Base-by-base conservation (phyloP, 352 stramenopile genomes). In the Globisporangium irregulare region DNA sequence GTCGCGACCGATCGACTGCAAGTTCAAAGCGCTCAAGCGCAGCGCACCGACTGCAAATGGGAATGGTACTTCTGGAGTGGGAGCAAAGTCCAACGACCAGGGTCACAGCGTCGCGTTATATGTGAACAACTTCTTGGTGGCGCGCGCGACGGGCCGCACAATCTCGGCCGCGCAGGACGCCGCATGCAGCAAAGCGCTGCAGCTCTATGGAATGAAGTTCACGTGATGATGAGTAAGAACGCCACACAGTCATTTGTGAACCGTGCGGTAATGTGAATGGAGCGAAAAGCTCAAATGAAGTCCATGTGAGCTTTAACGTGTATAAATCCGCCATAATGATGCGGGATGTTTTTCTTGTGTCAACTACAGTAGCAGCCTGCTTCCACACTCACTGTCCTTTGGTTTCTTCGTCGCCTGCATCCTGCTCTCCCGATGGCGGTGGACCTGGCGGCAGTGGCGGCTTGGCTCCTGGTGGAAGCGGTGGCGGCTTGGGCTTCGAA, bases 121-220 rank as follows among this genome's bases (percentile, higher is more conserved):
- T 55, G 80, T 96, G 41, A 89, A 94, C 68, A 72, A 75, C 29
- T 86, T 78, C 48, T 73, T 86, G 32, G 81, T 93, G 1, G 69
- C 86, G 22, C 81, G 87, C 46, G 86, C 75, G 3, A 74, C 75
- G 65, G 88, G 84, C 8, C 81, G 83, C 22, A 92, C 88, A 1
- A 90, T 94, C 63, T 41, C 74, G 14, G 80, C 88, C 22, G 88
- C 88, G 7, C 81, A 91, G 72, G 84, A 94, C 36, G 80, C 78
- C 1, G 88, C 88, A 14, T 94, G 85, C 65, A 78, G 71, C 66
- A 73, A 79, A 32, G 88, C 85, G 34, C 72, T 94, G 20, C 74
- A 74, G 61, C 77, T 91, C 4, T 92, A 90, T 64, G 85, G 85
- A 14, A 69, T 96, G 27, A 79, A 76, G 18, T 66, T 88, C 4